phyloP scores from a whole-genome alignment of 129 eudicot species.

The Artemisia argyi region DNA sequence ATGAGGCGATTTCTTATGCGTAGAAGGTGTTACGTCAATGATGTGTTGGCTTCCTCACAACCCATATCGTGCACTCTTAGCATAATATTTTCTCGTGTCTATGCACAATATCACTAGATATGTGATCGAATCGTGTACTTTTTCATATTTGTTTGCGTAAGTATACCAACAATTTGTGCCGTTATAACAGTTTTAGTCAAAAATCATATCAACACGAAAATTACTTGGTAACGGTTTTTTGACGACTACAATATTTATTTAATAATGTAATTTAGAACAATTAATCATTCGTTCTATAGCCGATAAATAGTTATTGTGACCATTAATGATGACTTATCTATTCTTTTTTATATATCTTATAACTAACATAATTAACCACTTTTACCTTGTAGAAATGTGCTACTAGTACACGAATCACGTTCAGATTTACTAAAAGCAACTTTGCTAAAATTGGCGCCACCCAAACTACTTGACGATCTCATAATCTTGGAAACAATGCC shows the following conservation, averaged over 20 bases:
- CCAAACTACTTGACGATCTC: constrained; percentile 48
- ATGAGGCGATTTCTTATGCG: too few relatives aligned
- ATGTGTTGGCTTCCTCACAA: too few relatives aligned
- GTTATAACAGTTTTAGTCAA: neutral
- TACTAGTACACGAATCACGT: constrained; percentile 27
- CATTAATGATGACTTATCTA: too few relatives aligned
- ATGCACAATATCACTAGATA: neutral
- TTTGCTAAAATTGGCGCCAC: constrained; percentile 21
- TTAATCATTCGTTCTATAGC: too few relatives aligned
- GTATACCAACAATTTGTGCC: neutral
- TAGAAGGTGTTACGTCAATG: too few relatives aligned
- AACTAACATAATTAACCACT: constrained; percentile 32
- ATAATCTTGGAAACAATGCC: constrained; percentile 51
- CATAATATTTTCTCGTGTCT: neutral
- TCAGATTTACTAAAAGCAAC: constrained; percentile 37
- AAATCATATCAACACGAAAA: neutral
- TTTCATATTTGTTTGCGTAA: neutral
- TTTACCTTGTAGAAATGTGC: constrained; percentile 41
- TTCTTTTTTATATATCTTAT: too few relatives aligned
- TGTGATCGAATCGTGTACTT: neutral
- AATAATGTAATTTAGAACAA: too few relatives aligned
- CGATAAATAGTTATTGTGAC: too few relatives aligned
- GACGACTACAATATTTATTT: neutral
- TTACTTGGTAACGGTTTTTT: neutral
- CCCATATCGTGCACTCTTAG: neutral